Evolutionary conservation across 2,329 filamentous ascomycete species (phyloP).

Genomic region (Alternaria atra): DNA sequence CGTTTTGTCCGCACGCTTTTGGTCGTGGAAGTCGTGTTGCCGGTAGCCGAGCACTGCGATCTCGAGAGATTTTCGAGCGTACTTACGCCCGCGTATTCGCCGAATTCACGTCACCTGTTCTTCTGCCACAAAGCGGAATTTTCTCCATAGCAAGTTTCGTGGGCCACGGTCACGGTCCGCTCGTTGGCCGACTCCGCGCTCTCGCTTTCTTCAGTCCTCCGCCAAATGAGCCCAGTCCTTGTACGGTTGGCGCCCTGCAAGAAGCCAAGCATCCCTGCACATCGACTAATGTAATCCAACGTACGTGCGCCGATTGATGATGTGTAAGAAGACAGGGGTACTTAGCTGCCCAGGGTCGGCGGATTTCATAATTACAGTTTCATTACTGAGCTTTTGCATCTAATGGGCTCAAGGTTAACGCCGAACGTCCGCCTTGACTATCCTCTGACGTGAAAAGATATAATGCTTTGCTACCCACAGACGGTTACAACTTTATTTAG

Average conservation of each 20-base stretch:
- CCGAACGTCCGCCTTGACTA: slow-evolving; percentile 50
- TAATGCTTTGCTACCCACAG: slow-evolving; percentile 49
- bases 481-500: slow-evolving; percentile 40
- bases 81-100: slow-evolving; percentile 20
- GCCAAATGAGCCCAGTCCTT: slow-evolving; percentile 44
- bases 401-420: slow-evolving; percentile 33
- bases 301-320: slow-evolving; percentile 44
- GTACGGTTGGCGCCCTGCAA: slow-evolving; percentile 49
- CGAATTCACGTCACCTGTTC: slow-evolving; percentile 32
- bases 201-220: slow-evolving; percentile 43
- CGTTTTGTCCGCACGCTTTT: slow-evolving; percentile 33
- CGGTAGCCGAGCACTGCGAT: slow-evolving; percentile 28
- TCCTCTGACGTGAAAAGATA: slow-evolving; percentile 52
- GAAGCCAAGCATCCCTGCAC: slow-evolving; percentile 42
- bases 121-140: slow-evolving; percentile 24
- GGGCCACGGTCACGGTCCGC: slow-evolving; percentile 35
- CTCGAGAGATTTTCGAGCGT: slow-evolving; percentile 15
- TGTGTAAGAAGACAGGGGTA: slow-evolving; percentile 39
- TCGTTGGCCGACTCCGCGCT: slow-evolving; percentile 42
- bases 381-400: slow-evolving; percentile 37
- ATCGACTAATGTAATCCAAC: slow-evolving; percentile 47
- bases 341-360: slow-evolving; percentile 36
- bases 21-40: slow-evolving; percentile 31
- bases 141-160: slow-evolving; percentile 22
- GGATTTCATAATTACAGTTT: slow-evolving; percentile 42